Conservation (phyloP, 2,329 filamentous ascomycete genomes). For the Clonostachys rosea region DNA sequence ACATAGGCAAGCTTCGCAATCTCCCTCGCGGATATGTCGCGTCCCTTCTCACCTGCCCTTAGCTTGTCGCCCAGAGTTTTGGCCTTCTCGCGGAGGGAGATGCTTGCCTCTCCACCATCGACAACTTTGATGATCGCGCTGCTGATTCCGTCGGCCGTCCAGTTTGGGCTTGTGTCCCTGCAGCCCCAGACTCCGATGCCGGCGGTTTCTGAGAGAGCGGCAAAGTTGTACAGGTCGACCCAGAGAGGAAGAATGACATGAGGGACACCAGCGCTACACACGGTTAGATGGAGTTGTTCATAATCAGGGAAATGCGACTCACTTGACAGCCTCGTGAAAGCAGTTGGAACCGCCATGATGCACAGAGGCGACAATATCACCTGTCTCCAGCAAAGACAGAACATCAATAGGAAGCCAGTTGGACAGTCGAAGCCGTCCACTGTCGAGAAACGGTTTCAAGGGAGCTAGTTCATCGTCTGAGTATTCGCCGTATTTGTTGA, state of each 20-base stretch:
- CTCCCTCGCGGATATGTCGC: slow-evolving; percentile 1
- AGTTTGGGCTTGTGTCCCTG: slow-evolving; percentile 17
- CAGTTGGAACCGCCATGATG: slow-evolving; percentile 28
- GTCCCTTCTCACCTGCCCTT: not conserved
- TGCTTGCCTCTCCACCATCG: slow-evolving; percentile 1
- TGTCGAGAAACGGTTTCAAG: slow-evolving; percentile 5
- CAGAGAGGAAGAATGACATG: slow-evolving; percentile 37
- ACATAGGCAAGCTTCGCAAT: not conserved
- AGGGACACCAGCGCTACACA: slow-evolving; percentile 29
- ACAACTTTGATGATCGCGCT: slow-evolving; percentile 13
- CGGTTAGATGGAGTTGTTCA: too few species aligned
- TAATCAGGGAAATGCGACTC: slow-evolving; percentile 6
- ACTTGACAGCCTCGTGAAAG: slow-evolving; percentile 35
- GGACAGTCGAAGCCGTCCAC: slow-evolving; percentile 6
- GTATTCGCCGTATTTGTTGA: slow-evolving; percentile 4
- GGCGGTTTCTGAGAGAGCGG: slow-evolving; percentile 29
- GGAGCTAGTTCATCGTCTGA: slow-evolving; percentile 4
- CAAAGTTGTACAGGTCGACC: slow-evolving; percentile 37
- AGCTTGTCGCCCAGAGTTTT: slow-evolving; percentile 3
- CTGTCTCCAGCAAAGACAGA: slow-evolving; percentile 18
- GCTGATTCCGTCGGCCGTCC: slow-evolving; percentile 14
- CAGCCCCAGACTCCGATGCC: slow-evolving; percentile 31
- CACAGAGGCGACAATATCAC: slow-evolving; percentile 18
- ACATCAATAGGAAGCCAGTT: slow-evolving; percentile 17
- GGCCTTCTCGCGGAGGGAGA: slow-evolving; percentile 5